Conservation (phyloP, 2,329 filamentous ascomycete species). For the Chlorencoelia australis region DNA sequence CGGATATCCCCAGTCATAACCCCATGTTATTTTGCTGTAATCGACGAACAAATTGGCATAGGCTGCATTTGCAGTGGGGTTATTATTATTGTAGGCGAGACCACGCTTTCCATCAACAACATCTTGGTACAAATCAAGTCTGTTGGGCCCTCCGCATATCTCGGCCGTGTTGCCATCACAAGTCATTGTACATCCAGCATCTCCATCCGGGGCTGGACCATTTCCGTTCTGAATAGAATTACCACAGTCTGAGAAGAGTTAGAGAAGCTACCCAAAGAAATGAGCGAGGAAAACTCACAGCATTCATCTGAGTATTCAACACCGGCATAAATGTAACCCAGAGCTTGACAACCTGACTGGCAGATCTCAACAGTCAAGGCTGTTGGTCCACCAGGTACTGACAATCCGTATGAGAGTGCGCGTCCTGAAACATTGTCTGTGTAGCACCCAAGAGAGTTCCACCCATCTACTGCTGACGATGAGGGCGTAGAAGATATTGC, state of each 20-base stretch:
- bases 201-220: constrained; percentile 12
- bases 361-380: constrained; percentile 13
- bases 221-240: constrained; percentile 13
- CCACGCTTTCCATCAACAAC: constrained; percentile 43
- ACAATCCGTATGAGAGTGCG: background rate
- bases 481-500: too few species aligned
- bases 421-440: constrained; percentile 7
- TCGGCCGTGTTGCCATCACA: constrained; percentile 20
- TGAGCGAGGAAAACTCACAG: constrained; percentile 6
- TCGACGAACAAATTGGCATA: constrained; percentile 34
- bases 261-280: too few species aligned
- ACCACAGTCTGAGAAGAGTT: constrained; percentile 9
- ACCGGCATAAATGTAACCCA: constrained; percentile 10
- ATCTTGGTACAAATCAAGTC: constrained; percentile 6
- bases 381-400: constrained; percentile 4
- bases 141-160: constrained; percentile 17
- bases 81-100: constrained; percentile 52
- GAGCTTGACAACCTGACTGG: constrained; percentile 7
- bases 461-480: constrained; percentile 2
- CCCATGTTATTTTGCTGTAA: constrained; percentile 42
- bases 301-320: constrained; percentile 16
- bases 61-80: constrained; percentile 7
- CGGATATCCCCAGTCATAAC: constrained; percentile 55
- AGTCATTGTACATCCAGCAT: constrained; percentile 20
- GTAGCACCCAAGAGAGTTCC: constrained; percentile 7